Base-by-base conservation (phyloP, 2,329 filamentous ascomycete genomes). In the Cercospora sesami region DNA sequence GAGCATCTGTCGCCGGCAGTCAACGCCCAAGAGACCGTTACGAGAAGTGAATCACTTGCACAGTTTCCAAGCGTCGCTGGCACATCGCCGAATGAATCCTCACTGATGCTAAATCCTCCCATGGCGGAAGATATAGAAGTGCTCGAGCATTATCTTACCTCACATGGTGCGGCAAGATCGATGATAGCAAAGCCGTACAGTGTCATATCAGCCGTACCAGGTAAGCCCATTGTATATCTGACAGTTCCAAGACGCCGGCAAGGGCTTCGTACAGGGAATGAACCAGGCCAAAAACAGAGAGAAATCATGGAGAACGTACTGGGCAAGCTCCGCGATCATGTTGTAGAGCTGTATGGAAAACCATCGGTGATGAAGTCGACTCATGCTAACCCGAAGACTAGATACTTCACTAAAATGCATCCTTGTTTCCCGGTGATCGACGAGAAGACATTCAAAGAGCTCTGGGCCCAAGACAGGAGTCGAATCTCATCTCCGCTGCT, bases 171-270 rank as follows among this genome's bases (percentile, higher is more conserved):
- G 9, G 73, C 70, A 9, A 71, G 68, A 9, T 74, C 77, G 18
- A 65, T 68, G 10, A 65, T 75, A 12, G 61, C 59, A 12, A 81
- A 80, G 31, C 81, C 80, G 16, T 86, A 86, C 68, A 83, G 84
- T 58, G 83, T 84, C 7, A 81, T 86, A 33, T 83, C 82, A 1
- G 84, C 81, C 63, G 81, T 78, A 63, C 70, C 74, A 5, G 78
- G 81, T 21, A 76, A 80, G 59, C 78, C 80, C 4, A 77, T 81
- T 6, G 75, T 81, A 2, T 81, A 81, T 60, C 73, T 79, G 8
- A 84, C 83, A 5, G 82, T 86, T 3, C 83, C 84, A 9, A 78
- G 83, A 45, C 82, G 82, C 61, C 80, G 84, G 61, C 81, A 83
- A 66, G 84, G 84, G 5, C 67, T 80, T 5, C 36, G 45, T 10